phyloP scores from a whole-genome alignment of 2,329 filamentous ascomycete species.

The Didymella pinodella region DNA sequence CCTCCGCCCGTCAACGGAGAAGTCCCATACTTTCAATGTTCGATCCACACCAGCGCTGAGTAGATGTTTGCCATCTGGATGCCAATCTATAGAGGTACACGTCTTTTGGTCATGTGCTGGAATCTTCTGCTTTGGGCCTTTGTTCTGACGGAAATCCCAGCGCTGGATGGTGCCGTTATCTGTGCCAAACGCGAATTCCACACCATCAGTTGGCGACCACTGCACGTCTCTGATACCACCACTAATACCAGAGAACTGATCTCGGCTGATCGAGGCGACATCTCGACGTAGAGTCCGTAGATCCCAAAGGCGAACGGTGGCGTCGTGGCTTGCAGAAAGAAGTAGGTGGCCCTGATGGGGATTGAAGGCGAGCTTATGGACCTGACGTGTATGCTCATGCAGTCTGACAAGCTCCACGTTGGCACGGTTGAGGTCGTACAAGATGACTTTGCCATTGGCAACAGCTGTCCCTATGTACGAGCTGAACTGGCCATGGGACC shows the following conservation, averaged over 20 bases:
- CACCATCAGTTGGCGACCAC: constrained; percentile 70
- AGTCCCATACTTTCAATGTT: constrained; percentile 70
- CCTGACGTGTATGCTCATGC: constrained; percentile 70
- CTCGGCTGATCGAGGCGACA: constrained; percentile 62
- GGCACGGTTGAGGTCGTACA: constrained; percentile 69
- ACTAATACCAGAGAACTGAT: constrained; percentile 64
- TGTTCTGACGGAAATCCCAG: constrained; percentile 68
- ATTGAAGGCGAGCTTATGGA: constrained; percentile 71
- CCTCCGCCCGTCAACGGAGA: constrained; percentile 63
- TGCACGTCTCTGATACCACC: constrained; percentile 69
- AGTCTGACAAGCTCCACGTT: constrained; percentile 68
- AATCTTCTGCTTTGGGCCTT: constrained; percentile 65
- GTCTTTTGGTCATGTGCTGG: constrained; percentile 65
- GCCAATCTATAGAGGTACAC: constrained; percentile 71
- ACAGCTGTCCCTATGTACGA: constrained; percentile 70
- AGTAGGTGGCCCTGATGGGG: constrained; percentile 67
- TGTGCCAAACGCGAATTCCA: constrained; percentile 70
- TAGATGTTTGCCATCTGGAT: constrained; percentile 71
- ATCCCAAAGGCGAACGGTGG: constrained; percentile 70
- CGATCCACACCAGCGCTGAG: constrained; percentile 69
- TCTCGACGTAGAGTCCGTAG: constrained; percentile 63
- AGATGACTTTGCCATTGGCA: constrained; percentile 69
- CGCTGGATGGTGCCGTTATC: constrained; percentile 70
- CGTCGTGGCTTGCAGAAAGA: constrained; percentile 71
- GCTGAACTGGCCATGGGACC: constrained; percentile 69